Base-by-base conservation (phyloP, 805 yeast genomes). In the Ogataea thermomethanolica region DNA sequence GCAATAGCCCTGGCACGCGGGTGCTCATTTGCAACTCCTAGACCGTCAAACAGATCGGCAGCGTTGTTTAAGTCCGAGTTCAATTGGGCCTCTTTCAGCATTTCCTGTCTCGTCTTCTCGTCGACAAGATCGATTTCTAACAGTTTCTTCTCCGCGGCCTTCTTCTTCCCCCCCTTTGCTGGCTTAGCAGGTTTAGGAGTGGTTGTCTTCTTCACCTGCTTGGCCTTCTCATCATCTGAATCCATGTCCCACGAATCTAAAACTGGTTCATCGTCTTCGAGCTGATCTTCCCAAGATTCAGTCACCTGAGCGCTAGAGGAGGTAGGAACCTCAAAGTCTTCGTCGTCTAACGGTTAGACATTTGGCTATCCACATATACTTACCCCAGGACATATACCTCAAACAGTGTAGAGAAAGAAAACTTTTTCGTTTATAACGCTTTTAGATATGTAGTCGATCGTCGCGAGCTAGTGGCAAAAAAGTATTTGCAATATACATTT, bases 21-120 rank as follows among this genome's bases (percentile, higher is more conserved):
- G 51, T 76, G 81, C 25, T 68, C 80, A 44, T 70, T 70, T 17
- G 78, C 76, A 39, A 75, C 73, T 29, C 76, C 76, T 50, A 71
- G 69, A 11, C 87, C 88, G 24, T 89, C 95, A 59, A 91, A 88
- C 53, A 91, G 70, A 54, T 86, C 95, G 7, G 95, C 91, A 23
- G 99, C 98, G 59, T 86, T 87, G 64, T 86, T 87, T 62, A 91
- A 71, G 67, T 91, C 99, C 21, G 95, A 76, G 34, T 78, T 81
- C 44, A 87, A 56, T 65, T 91, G 95, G 14, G 93, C 95, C 61
- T 83, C 71, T 57, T 73, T 81, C 64, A 85, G 71, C 63, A 89
- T 64, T 57, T 84, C 89, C 52, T 70, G 76, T 57, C 87, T 74
- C n/a, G 91, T 81, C 47, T 69, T 71, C 49, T 78, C 84, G 61